Base-by-base conservation (phyloP, 148 eudicot species). In the Polygonum aviculare region DNA sequence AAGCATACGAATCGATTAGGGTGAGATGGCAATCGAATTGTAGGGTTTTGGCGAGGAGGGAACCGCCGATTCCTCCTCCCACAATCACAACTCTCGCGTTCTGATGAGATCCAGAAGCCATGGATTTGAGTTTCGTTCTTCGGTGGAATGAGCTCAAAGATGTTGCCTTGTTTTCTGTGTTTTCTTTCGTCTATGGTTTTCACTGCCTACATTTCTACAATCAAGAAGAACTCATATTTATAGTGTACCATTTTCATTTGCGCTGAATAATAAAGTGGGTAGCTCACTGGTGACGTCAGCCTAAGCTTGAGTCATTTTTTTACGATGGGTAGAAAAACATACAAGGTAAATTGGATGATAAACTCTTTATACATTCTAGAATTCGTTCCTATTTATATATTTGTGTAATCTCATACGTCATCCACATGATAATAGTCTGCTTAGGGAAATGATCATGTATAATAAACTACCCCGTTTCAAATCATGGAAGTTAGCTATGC, bases 11-110 rank as follows among this genome's bases (percentile, higher is more conserved):
- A 75, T 89, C 93, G 72, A 87, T 87, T 45, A 89, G 83, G 65
- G 87, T 87, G 39, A 89, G 78, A 63, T 82, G 75, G 57, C 80
- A 80, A 47, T 74, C 54, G 72, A 84, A 87, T 35, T 89, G 92
- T 26, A 89, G 87, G 72, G 79, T 77, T 65, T 84, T 89, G 15
- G 90, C 92, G 76, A 87, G 47, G 63, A 85, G 78, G 21, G 92
- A 87, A 22, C 92, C 92, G 2, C 87, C 90, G 0, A 89, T 83
- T 55, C 92, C 92, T 12, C 92, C 92, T 36, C 92, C 92, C 0
- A 89, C 76, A 54, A 89, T 88, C 75, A 85, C 92, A 77, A 89
- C 90, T 63, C 84, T 79, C 59, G 80, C 54, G 2, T 9, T 44
- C 35, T 72, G 54, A 67, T 67, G 45, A 67, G n/a, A 35, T 38